Evolutionary conservation across 768 basidiomycete genomes (phyloP).

Genomic region (Collybia sordida): DNA sequence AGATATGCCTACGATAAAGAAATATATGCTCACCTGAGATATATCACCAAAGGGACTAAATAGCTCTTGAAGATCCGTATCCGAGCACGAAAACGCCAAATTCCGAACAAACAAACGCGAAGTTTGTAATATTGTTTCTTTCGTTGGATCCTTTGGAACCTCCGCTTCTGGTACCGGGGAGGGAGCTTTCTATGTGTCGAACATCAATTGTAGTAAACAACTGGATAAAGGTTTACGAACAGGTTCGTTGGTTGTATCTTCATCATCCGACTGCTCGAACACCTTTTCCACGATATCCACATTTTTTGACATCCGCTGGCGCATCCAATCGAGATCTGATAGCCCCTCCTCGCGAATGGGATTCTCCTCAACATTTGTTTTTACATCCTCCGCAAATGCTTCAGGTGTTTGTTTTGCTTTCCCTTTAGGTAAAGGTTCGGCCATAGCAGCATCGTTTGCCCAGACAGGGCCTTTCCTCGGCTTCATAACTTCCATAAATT

Average conservation of each 20-base stretch:
- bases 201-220: constrained; percentile 1
- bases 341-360: constrained; percentile 34
- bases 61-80: constrained; percentile 61
- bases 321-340: constrained; percentile 79
- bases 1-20: constrained; percentile 4
- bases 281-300: constrained; percentile 43
- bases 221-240: neutral
- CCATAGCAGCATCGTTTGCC: constrained; percentile 49
- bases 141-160: constrained; percentile 34
- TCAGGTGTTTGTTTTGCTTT: constrained; percentile 6
- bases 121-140: constrained; percentile 66
- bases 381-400: constrained; percentile 10
- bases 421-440: neutral
- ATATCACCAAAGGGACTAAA: constrained; percentile 73
- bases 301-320: constrained; percentile 53
- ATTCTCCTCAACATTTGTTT: constrained; percentile 14
- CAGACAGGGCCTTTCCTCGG: constrained; percentile 63
- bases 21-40: constrained; percentile 59
- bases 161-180: constrained; percentile 11
- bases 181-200: constrained; percentile 5
- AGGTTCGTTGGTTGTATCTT: constrained; percentile 25
- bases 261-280: constrained; percentile 66
- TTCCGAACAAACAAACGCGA: constrained; percentile 92
- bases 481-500: constrained; percentile 79
- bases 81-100: constrained; percentile 81